A percentile compares a stretch with the other conserved stretches of the same genome.
phyloP scores from a whole-genome alignment of 106 monocot species.

The Acorus calamus region DNA sequence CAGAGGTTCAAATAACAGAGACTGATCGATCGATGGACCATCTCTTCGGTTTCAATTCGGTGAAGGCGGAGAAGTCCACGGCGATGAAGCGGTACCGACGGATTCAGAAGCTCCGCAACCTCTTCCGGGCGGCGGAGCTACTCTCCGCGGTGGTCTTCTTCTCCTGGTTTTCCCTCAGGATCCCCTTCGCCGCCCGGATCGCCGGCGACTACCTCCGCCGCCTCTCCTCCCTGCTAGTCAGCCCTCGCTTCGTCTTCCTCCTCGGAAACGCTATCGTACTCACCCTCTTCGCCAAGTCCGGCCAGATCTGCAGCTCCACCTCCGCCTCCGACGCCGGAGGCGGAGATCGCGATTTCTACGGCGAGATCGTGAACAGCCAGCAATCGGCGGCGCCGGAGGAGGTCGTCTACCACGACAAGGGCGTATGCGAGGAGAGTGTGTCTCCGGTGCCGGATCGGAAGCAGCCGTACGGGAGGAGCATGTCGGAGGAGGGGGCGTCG shows the following conservation, averaged over 20 bases:
- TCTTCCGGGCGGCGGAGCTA: not conserved
- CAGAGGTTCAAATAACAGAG: no score
- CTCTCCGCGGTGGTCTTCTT: not conserved
- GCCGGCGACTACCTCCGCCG: not conserved
- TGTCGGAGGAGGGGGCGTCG: no score
- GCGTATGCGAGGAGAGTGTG: no score
- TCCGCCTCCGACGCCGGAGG: not conserved
- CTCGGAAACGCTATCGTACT: not conserved
- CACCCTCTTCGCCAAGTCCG: slow-evolving; percentile 1
- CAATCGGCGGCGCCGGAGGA: not conserved
- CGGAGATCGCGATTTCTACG: not conserved
- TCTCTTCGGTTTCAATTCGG: no score
- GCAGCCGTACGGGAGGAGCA: no score
- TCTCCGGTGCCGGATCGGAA: no score
- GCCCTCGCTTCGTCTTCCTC: not conserved
- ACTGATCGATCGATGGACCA: no score
- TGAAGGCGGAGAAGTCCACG: no score
- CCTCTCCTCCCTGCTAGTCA: not conserved
- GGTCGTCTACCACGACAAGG: no score
- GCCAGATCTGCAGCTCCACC: not conserved
- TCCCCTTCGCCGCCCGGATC: not conserved
- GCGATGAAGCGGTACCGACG: no score
- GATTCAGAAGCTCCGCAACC: no score
- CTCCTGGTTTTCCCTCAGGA: not conserved
- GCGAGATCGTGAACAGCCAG: not conserved